A percentile compares a stretch with the other conserved stretches of the same genome.
Conservation (phyloP, 1,284 basidiomycete species). For the Fereydounia khargensis region DNA sequence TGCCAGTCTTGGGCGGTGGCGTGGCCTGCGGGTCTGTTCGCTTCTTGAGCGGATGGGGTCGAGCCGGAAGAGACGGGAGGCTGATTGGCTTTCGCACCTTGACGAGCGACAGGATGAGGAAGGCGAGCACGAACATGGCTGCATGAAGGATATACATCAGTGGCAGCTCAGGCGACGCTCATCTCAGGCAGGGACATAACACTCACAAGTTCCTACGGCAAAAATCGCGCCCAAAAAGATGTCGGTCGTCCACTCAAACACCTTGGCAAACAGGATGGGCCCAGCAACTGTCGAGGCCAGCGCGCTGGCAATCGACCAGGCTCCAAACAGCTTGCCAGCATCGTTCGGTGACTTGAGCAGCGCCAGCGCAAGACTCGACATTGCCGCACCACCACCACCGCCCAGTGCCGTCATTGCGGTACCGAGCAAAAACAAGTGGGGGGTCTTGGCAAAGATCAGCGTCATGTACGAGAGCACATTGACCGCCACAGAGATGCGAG, state of each 20-base stretch:
- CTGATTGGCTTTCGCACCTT: constrained; percentile 36
- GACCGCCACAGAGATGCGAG: constrained; percentile 24
- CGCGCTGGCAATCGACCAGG: constrained; percentile 50
- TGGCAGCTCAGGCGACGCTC: background rate
- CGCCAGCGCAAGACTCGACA: constrained; percentile 51
- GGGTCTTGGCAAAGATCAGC: constrained; percentile 21
- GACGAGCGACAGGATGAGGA: constrained; percentile 24
- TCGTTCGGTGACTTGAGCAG: constrained; percentile 41
- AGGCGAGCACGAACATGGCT: constrained; percentile 21
- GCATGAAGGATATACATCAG: background rate
- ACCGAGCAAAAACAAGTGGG: constrained; percentile 19
- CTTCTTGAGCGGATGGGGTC: constrained; percentile 11
- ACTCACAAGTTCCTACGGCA: constrained; percentile 17
- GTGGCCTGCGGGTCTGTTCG: too few relatives aligned
- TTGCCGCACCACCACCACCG: constrained; percentile 45
- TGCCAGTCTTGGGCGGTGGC: background rate
- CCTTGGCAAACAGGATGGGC: constrained; percentile 43
- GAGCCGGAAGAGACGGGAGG: constrained; percentile 34
- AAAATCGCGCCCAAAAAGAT: constrained; percentile 41
- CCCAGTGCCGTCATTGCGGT: constrained; percentile 37
- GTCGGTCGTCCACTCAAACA: constrained; percentile 35
- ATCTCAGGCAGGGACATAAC: too few relatives aligned
- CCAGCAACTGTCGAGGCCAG: constrained; percentile 45
- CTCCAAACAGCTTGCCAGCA: constrained; percentile 53
- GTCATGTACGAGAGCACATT: constrained; percentile 20